Evolutionary conservation across 2,329 filamentous ascomycete species (phyloP), one percentile per base, ranked within the genome.

Genomic region (Paramyrothecium roridum): DNA sequence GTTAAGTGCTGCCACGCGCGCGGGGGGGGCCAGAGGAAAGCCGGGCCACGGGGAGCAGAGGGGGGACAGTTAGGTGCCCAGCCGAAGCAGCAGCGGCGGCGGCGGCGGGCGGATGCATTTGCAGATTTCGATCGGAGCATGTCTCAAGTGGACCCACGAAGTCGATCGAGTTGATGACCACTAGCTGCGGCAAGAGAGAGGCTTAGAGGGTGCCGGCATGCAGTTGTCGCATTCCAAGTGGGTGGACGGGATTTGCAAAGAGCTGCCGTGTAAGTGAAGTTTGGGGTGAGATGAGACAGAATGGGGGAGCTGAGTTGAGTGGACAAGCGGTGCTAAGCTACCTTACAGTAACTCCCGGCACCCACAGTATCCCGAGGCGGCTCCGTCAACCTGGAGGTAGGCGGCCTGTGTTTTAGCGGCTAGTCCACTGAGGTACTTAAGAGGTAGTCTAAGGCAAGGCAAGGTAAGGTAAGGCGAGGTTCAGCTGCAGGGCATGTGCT

Each of bases 161-260:
- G 37, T 19, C 26, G 26, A 43, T 43, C 37, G 12, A 43, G 37
- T 43, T 19, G 37, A 43, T 43, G 37, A 19, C n/a, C n/a, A 43
- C 13, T 19, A 50, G 50, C 40, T 49, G 56, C 52, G 26, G 52
- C 40, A 50, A 56, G 30, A 22, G 51, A 50, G 52, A 54, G 22
- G 23, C 49, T 49, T 43, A 33, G 37, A 43, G 19, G n/a, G 53
- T 54, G 56, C 54, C 52, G 55, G 54, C 20, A 61, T 63, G 59
- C 52, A 56, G 52, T 58, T 48, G 54, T 59, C 37, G 45, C 61
- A 63, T 61, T 60, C 59, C 61, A 61, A 57, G 21, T 50, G 22
- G 21, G 40, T 48, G 37, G 48, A 37, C 45, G 53, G 53, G 54
- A 49, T 30, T 46, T 23, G 47, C 46, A 48, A n/a, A 37, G 52